Percentiles rank a stretch among this genome's conserved stretches.
Conservation (phyloP, 2,329 filamentous ascomycete species). For the Fusarium avenaceum region DNA sequence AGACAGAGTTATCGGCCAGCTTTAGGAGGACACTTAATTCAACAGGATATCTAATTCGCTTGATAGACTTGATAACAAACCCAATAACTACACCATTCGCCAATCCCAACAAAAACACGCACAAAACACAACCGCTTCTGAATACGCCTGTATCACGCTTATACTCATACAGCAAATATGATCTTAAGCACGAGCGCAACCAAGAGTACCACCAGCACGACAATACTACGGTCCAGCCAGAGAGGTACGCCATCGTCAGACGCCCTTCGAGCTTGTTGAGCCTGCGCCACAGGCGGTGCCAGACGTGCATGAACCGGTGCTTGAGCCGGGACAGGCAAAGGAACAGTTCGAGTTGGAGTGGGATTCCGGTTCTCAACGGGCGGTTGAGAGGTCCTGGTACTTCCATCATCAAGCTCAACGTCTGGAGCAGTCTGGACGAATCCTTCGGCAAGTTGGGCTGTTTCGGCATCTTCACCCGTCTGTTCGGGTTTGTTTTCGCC, state of each 20-base stretch:
- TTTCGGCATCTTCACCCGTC: slow-evolving; percentile 56
- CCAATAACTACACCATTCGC: slow-evolving; percentile 22
- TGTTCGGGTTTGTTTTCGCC: slow-evolving; percentile 21
- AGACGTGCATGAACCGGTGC: slow-evolving; percentile 6
- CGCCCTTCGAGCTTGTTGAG: slow-evolving; percentile 41
- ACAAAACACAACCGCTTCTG: slow-evolving; percentile 2
- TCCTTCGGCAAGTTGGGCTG: slow-evolving; percentile 67
- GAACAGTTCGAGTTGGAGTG: slow-evolving; percentile 31
- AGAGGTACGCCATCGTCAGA: slow-evolving; percentile 68
- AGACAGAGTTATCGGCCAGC: neutral
- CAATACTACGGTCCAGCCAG: slow-evolving; percentile 87
- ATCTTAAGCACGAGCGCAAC: slow-evolving; percentile 76
- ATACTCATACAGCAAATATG: slow-evolving; percentile 52
- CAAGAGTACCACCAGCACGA: slow-evolving; percentile 77
- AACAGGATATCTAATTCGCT: slow-evolving; percentile 46
- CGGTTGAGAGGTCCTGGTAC: slow-evolving; percentile 14
- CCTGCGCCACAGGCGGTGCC: slow-evolving; percentile 26
- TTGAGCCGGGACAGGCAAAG: slow-evolving; percentile 21
- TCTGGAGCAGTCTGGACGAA: slow-evolving; percentile 65
- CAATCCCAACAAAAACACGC: slow-evolving; percentile 14
- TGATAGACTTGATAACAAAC: slow-evolving; percentile 7
- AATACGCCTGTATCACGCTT: neutral
- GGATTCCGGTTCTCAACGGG: slow-evolving; percentile 27
- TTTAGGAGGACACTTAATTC: slow-evolving; percentile 22
- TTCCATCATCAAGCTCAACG: slow-evolving; percentile 2